Percentiles rank a stretch among this genome's conserved stretches.
phyloP scores from a whole-genome alignment of 2,329 filamentous ascomycete species.

The Hypoxylon sp. region DNA sequence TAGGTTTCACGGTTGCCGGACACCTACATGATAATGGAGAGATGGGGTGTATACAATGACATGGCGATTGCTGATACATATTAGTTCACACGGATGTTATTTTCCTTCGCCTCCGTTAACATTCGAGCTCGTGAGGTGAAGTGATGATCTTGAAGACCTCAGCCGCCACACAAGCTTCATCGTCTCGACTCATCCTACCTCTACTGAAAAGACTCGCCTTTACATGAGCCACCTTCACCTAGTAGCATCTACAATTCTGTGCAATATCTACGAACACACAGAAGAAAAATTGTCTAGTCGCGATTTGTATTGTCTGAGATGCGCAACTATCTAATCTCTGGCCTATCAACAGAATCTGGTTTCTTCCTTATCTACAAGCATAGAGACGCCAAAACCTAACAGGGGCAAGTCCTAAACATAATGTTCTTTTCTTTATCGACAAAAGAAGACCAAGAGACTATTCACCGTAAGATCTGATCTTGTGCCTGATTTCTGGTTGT shows the following conservation, averaged over 20 bases:
- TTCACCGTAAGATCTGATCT: background rate
- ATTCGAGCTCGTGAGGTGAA: background rate
- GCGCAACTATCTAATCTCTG: background rate
- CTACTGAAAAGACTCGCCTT: background rate
- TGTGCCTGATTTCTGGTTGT: background rate
- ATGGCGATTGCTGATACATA: background rate
- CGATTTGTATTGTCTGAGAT: background rate
- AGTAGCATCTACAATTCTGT: background rate
- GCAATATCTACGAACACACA: background rate
- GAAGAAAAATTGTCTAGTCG: background rate
- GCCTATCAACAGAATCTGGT: too few species aligned
- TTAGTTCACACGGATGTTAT: background rate
- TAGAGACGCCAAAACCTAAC: background rate
- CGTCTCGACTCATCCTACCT: background rate
- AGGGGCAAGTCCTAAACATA: too few species aligned
- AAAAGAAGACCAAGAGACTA: background rate
- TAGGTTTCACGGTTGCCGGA: background rate
- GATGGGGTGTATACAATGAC: background rate
- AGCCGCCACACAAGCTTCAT: background rate
- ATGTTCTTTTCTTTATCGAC: background rate
- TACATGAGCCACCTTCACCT: background rate
- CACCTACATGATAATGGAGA: background rate
- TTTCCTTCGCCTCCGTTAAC: background rate
- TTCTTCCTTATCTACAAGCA: conserved; percentile 1
- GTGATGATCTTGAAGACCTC: background rate